These are phyloP conservation scores for Malus hybrid DNA, from an alignment of 331 rosid genomes.

Conservation along the genomic window DNA sequence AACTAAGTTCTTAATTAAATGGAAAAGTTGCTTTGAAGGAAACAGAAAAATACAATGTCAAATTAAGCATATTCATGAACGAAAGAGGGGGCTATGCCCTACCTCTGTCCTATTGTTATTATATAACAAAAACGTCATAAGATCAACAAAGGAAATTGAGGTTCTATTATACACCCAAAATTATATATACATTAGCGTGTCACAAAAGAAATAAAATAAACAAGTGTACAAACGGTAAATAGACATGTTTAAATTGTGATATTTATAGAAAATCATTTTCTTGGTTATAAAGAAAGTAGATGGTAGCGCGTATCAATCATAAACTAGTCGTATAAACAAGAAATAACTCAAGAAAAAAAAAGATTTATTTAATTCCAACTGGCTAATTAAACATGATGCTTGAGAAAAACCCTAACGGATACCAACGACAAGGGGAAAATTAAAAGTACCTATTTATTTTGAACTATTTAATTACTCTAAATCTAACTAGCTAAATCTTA, in stretches of 20 bases:
- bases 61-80: no score
- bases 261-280: neutral
- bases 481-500: neutral
- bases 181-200: no score
- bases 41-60: no score
- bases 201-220: no score
- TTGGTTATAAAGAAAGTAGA: neutral
- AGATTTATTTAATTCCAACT: neutral
- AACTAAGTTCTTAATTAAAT: neutral
- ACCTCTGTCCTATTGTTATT: no score
- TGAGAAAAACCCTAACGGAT: neutral
- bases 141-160: no score
- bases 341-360: neutral
- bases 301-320: neutral
- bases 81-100: no score
- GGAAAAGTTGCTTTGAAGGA: neutral
- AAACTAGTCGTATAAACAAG: neutral
- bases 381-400: neutral
- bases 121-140: no score
- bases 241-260: no score
- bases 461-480: no score
- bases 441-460: neutral
- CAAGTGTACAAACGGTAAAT: neutral
- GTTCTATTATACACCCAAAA: no score
- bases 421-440: neutral